Conservation (phyloP, 768 basidiomycete genomes). For the Naganishia vishniacii region DNA sequence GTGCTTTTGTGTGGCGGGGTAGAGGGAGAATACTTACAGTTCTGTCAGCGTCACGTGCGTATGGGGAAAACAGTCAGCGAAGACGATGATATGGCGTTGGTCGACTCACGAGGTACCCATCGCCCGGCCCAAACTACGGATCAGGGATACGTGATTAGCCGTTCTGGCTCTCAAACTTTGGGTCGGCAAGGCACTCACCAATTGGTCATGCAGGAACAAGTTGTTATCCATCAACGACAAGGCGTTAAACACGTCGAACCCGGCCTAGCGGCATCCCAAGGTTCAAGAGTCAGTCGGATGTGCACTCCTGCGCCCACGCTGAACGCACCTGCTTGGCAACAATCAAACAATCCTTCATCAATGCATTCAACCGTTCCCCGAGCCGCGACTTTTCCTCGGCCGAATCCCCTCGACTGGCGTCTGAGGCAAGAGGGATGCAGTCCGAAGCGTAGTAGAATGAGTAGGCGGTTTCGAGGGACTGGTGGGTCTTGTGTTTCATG, state of each 20-base stretch:
- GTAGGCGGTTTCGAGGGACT: slow-evolving; percentile 82
- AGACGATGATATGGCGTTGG: no score
- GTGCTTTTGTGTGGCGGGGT: background rate
- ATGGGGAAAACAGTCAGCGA: slow-evolving; percentile 1
- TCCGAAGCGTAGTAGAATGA: slow-evolving; percentile 91
- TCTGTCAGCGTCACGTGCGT: slow-evolving; percentile 21
- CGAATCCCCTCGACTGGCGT: slow-evolving; percentile 52
- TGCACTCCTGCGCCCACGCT: no score
- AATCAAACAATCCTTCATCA: slow-evolving; percentile 74
- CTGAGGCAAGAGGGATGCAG: slow-evolving; percentile 55
- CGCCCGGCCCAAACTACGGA: slow-evolving; percentile 78
- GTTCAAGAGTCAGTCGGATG: background rate
- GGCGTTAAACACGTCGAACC: slow-evolving; percentile 95
- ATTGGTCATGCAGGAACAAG: slow-evolving; percentile 71
- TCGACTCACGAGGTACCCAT: slow-evolving; percentile 73
- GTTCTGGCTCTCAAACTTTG: no score
- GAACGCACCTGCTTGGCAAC: slow-evolving; percentile 61
- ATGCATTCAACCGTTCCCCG: slow-evolving; percentile 62
- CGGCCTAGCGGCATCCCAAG: slow-evolving; percentile 52
- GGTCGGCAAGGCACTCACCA: slow-evolving; percentile 53
- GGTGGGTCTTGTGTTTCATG: slow-evolving; percentile 67
- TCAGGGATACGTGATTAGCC: slow-evolving; percentile 9
- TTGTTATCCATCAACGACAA: slow-evolving; percentile 92
- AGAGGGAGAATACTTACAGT: slow-evolving; percentile 24
- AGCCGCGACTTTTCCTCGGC: slow-evolving; percentile 59